phyloP scores from a whole-genome alignment of 495 filamentous ascomycete genomes.

The Trichoderma erinaceum region DNA sequence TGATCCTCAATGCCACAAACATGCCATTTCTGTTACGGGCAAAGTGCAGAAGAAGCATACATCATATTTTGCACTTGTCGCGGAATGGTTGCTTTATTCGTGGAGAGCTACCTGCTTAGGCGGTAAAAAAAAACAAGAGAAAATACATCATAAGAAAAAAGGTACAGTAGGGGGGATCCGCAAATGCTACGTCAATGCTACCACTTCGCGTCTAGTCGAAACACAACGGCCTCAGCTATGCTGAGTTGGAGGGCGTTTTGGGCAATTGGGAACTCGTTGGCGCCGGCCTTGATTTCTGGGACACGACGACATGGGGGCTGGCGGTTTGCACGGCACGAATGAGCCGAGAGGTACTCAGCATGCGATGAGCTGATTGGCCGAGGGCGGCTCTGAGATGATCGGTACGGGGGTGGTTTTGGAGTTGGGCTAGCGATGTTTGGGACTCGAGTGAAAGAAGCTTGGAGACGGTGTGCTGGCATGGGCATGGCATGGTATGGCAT shows the following conservation, averaged over 20 bases:
- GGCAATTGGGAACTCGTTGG: neutral
- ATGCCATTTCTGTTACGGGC: neutral
- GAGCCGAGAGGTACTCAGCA: constrained; percentile 2
- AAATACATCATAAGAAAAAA: too few species aligned
- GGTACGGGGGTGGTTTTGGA: neutral
- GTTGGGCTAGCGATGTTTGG: neutral
- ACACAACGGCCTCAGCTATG: neutral
- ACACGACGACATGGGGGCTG: neutral
- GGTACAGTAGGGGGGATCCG: neutral
- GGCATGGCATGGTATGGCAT: neutral
- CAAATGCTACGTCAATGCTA: neutral
- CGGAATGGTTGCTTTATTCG: neutral
- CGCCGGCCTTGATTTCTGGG: neutral
- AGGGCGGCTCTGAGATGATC: neutral
- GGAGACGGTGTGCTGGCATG: neutral
- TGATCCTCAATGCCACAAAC: neutral
- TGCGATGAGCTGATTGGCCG: neutral
- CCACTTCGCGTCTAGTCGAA: neutral
- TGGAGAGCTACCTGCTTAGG: neutral
- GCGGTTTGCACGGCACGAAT: constrained; percentile 9
- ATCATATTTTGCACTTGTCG: too few species aligned
- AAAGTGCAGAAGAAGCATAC: too few species aligned
- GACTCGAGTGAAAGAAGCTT: neutral
- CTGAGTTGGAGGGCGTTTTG: neutral
- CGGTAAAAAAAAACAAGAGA: neutral